Evolutionary conservation across 1,139 yeast genomes (phyloP).

Genomic region (Yamadazyma conglobata): DNA sequence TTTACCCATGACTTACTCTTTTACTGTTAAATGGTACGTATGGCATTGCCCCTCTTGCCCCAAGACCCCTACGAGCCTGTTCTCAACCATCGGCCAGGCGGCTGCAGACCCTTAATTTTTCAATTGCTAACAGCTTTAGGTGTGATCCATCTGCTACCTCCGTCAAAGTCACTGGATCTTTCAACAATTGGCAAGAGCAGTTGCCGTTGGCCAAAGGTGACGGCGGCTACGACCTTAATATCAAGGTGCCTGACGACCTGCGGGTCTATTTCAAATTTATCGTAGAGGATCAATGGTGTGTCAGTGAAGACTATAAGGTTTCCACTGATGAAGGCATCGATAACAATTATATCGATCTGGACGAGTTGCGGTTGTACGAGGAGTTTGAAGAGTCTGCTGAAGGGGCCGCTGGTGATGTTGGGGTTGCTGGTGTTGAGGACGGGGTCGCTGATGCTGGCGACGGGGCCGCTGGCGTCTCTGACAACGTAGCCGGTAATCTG

Average conservation of each 20-base stretch:
- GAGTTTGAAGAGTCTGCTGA: slow-evolving; percentile 14
- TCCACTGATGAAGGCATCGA: slow-evolving; percentile 36
- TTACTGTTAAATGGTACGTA: slow-evolving; percentile 22
- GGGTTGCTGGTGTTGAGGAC: neutral
- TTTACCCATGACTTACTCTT: slow-evolving; percentile 12
- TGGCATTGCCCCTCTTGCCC: too few species aligned
- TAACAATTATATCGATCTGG: slow-evolving; percentile 33
- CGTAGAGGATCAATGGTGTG: slow-evolving; percentile 32
- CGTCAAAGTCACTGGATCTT: slow-evolving; percentile 41
- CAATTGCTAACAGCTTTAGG: slow-evolving; percentile 3
- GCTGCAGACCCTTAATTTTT: too few species aligned
- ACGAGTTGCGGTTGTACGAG: slow-evolving; percentile 20
- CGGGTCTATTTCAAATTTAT: slow-evolving; percentile 36
- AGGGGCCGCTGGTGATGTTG: slow-evolving; percentile 1
- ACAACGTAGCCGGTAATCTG: too few species aligned
- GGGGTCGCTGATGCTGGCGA: neutral
- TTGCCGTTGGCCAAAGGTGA: slow-evolving; percentile 16
- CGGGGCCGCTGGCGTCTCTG: too few species aligned
- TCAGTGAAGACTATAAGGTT: slow-evolving; percentile 23
- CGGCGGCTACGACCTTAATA: slow-evolving; percentile 14
- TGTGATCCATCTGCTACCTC: slow-evolving; percentile 6
- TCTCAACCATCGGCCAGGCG: too few species aligned
- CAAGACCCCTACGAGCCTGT: too few species aligned
- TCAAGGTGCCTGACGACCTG: slow-evolving; percentile 21
- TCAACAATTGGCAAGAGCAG: slow-evolving; percentile 35